Evolutionary conservation across 2,329 filamentous ascomycete species (phyloP).

Genomic region (Venturia pyrina): DNA sequence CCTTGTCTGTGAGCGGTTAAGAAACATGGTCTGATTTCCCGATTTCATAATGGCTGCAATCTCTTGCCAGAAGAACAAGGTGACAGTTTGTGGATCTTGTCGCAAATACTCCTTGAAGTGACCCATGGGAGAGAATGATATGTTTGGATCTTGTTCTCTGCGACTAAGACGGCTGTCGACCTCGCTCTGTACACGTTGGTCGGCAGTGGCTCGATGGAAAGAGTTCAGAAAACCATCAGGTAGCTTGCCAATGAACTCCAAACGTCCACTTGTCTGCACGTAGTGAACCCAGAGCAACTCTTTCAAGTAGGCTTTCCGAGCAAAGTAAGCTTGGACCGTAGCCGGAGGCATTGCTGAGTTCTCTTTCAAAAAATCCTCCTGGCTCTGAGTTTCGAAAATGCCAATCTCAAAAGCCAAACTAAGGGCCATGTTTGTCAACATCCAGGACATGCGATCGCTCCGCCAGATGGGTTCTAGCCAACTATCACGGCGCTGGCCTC

Average conservation of each 20-base stretch:
- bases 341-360: constrained; percentile 15
- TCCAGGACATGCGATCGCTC: constrained; percentile 90
- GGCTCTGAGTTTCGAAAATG: constrained; percentile 84
- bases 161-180: neutral
- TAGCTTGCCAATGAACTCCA: constrained; percentile 91
- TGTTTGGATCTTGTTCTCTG: neutral
- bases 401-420: constrained; percentile 87
- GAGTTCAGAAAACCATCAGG: constrained; percentile 42
- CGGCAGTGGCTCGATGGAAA: constrained; percentile 22
- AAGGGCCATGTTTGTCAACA: constrained; percentile 85
- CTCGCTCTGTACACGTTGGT: neutral
- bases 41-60: constrained; percentile 88
- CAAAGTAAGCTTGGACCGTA: constrained; percentile 60
- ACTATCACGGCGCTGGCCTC: constrained; percentile 44
- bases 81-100: neutral
- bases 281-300: constrained; percentile 83
- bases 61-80: constrained; percentile 60
- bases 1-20: constrained; percentile 76
- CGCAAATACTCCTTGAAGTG: neutral
- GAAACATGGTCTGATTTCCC: constrained; percentile 81
- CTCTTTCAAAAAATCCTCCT: constrained; percentile 42
- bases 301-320: constrained; percentile 72
- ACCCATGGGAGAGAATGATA: neutral
- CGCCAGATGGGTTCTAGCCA: constrained; percentile 96
- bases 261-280: constrained; percentile 82